Percentiles rank a stretch among this genome's conserved stretches.
phyloP scores from a whole-genome alignment of 83 land plant genomes.

The Diphasiastrum complanatum region DNA sequence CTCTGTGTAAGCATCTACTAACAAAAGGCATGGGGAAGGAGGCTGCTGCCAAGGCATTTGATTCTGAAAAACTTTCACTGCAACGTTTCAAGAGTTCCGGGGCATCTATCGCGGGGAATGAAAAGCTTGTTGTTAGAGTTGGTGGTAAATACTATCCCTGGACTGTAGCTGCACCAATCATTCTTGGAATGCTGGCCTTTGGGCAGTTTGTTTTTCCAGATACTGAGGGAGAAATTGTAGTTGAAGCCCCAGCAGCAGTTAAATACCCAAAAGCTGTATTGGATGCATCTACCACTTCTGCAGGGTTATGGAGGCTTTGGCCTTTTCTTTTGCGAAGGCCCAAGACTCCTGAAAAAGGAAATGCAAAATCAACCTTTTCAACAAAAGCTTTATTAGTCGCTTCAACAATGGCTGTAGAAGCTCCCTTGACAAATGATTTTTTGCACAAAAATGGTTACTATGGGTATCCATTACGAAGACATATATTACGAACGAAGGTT shows the following conservation, averaged over 20 bases:
- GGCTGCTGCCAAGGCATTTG: slow-evolving; percentile 7
- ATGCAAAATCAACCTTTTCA: slow-evolving; percentile 6
- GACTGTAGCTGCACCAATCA: background rate
- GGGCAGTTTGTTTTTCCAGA: slow-evolving; percentile 1
- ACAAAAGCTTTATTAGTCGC: slow-evolving; percentile 25
- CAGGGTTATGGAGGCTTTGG: slow-evolving; percentile 85
- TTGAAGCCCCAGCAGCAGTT: background rate
- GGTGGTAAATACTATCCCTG: slow-evolving; percentile 6
- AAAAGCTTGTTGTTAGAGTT: slow-evolving; percentile 3
- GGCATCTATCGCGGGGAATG: background rate
- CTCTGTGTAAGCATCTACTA: background rate
- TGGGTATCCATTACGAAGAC: slow-evolving; percentile 23
- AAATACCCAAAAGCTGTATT: too few relatives aligned
- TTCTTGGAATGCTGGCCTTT: slow-evolving; percentile 6
- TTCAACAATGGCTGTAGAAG: slow-evolving; percentile 20
- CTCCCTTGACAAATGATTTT: slow-evolving; percentile 15
- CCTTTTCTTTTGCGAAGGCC: slow-evolving; percentile 51
- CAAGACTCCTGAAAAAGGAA: slow-evolving; percentile 19
- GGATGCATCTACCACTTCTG: too few relatives aligned
- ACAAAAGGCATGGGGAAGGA: slow-evolving; percentile 3
- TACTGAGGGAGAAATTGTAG: background rate
- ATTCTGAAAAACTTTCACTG: background rate
- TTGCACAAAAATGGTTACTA: slow-evolving; percentile 25
- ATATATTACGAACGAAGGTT: slow-evolving; percentile 34
- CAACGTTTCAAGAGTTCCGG: background rate